Base-by-base conservation (phyloP, 805 yeast species). In the Wickerhamiella musiphila region DNA sequence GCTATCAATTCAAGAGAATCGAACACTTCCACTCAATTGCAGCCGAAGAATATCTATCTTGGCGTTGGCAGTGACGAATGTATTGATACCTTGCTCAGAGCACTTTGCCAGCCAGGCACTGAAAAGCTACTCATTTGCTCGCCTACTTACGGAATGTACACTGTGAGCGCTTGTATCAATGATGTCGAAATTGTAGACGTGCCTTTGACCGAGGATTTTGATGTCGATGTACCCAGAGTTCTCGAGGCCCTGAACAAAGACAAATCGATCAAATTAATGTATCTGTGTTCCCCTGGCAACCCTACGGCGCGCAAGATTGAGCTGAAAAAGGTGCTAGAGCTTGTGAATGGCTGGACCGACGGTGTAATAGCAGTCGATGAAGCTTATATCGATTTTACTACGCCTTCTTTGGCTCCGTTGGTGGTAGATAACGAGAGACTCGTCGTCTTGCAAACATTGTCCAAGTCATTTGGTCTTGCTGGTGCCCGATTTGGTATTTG, bases 21-120 rank as follows among this genome's bases (percentile, higher is more conserved):
- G 18, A 7, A 19, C 3, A 9, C 19, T 43, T 7, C 24, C 35
- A 9, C 48, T 4, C 12, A 50, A 3, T 49, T 79, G 39, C 55
- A 59, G 1, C 68, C 78, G 0, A 76, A 63, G 5, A 90, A 90
- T 54, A 47, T 90, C 20, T 83, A 92, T 49, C 63, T 90, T 21
- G 98, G 98, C 27, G 98, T 90, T 9, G 98, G 98, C 1, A 84
- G 95, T 1, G 98, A 90, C 53, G 98, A 90, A 55, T 72, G 90
- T 46, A 83, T 90, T 38, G 98, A 90, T 51, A 67, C 90, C 25
- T 56, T 86, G 34, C 73, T 90, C 39, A 63, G 98, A 45, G 79
- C 93, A 34, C 66, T 77, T 33, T 79, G 94, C 48, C 60, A 54
- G 4, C 98, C 98, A 2, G 78, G 78, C 2, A 63, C 61, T 40